Evolutionary conservation across 108 stramenopile genomes (phyloP), one percentile per base, ranked within the genome.

Genomic region (Parmales sp.): DNA sequence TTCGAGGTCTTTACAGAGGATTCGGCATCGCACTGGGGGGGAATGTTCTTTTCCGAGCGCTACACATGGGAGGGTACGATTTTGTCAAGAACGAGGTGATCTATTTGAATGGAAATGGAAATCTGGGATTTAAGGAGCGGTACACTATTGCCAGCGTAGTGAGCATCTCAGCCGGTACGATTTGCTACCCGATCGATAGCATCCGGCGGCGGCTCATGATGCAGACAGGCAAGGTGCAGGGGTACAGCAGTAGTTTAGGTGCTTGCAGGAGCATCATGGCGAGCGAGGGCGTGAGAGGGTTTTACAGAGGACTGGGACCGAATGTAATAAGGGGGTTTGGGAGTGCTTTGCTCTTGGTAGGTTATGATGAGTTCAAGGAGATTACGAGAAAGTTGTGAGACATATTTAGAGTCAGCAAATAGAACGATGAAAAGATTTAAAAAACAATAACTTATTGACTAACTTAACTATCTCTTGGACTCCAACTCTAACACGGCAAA

Each of bases 181-280:
- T 90, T 39, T 94, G 95, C 23, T 99, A 99, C 82, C 98, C 98
- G 5, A 93, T 99, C 69, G 98, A 99, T 82, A 94, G 94, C 37
- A 86, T 99, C 23, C 86, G 96, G 39, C 82, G 98, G 13, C 83
- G 96, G 51, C 75, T 99, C 63, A 94, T 95, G 95, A 99, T 99
- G 98, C 88, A 93, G 63, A 9, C 66, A n/a, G 50, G 39, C 29
- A 7, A 29, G 9, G 38, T 23, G 19, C 36, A 31, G 3, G 28
- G 51, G 7, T 19, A 37, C 75, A 67, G 49, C 31, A 80, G 76
- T 63, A 76, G 87, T 16, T 29, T 85, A 16, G 75, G 89, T 72
- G 86, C 86, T 64, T 79, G 88, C 64, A 68, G 76, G 63, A 69
- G 63, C 63, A 76, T 92, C 9, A 78, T 74, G 43, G 41, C 25